Conservation (phyloP, 768 basidiomycete species). For the Phaeolepiota aurea region DNA sequence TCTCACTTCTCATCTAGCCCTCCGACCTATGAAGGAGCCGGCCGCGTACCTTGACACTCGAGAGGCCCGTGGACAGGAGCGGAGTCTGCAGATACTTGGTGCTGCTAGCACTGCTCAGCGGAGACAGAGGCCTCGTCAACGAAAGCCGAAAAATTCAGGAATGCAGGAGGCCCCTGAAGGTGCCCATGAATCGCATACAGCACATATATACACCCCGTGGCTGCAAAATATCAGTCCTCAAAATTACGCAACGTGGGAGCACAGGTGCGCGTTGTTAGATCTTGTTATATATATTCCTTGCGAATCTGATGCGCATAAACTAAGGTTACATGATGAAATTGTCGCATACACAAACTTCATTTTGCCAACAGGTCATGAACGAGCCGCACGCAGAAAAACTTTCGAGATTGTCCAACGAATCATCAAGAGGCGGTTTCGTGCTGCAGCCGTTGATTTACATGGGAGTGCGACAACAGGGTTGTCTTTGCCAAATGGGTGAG, state of each 20-base stretch:
- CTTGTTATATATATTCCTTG: background rate
- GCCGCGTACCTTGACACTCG: constrained; percentile 23
- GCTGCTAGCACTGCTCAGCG: no score
- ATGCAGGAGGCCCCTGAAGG: no score
- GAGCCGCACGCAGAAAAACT: constrained; percentile 32
- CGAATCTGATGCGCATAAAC: background rate
- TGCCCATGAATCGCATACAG: no score
- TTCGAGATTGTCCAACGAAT: constrained; percentile 36
- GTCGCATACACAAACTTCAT: constrained; percentile 47
- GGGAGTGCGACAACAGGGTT: constrained; percentile 56
- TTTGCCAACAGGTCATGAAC: constrained; percentile 45
- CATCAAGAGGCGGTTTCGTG: constrained; percentile 33
- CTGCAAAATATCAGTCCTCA: background rate
- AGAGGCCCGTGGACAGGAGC: no score
- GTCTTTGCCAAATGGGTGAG: constrained; percentile 55
- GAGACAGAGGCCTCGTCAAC: no score
- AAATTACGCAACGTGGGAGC: background rate
- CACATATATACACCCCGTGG: background rate
- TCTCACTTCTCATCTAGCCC: no score
- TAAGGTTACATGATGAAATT: constrained; percentile 60
- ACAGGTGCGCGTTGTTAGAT: background rate
- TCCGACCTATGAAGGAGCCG: no score
- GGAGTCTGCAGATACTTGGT: no score
- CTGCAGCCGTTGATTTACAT: constrained; percentile 43
- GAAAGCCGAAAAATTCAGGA: no score